Evolutionary conservation across 1,284 basidiomycete species (phyloP), one percentile per base, ranked within the genome.

Genomic region (Moesziomyces globuligerus): DNA sequence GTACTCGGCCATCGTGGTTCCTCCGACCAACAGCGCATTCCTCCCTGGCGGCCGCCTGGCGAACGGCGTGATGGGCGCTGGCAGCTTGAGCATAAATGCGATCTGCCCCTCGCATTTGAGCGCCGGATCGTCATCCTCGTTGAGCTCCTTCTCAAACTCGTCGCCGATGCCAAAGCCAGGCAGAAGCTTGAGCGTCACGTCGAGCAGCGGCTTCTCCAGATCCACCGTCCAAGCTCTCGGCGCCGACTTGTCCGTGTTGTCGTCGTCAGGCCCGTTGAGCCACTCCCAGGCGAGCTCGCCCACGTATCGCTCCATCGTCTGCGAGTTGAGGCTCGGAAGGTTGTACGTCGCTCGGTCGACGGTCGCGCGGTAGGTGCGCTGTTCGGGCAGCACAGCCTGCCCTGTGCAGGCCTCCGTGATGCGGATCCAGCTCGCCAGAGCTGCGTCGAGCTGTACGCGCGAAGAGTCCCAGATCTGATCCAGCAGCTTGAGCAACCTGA

Each of bases 281-380:
- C 59, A 70, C 34, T 48, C 49, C 66, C 66, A 73, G 2, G 67
- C 66, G 7, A 72, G 52, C 18, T 72, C 65, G 46, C 72, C 72
- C 0, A 79, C 50, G 28, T 79, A 58, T 4, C 65, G 51, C 41
- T 76, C 74, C 44, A 81, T 59, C 11, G 56, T 48, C 23, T 50
- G 53, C 20, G 75, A 70, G 51, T 72, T 79, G 34, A 81, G 56
- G 11, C 67, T 74, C 4, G 79, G 79, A 13, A 81, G 51, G 46
- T 75, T 65, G 66, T 78, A 81, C n/a, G 70, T 73, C 15, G 69
- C 70, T 6, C 79, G 65, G 32, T 81, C 79, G 34, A 78, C 76
- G 3, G 45, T 55, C 3, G 70, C 73, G 21, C 74, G 54, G 49
- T 69, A 80, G 5, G 55, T 73, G 38, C 55, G 54, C 15, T 54